Base-by-base conservation (phyloP, 345 rosid genomes). In the Balakata baccata region DNA sequence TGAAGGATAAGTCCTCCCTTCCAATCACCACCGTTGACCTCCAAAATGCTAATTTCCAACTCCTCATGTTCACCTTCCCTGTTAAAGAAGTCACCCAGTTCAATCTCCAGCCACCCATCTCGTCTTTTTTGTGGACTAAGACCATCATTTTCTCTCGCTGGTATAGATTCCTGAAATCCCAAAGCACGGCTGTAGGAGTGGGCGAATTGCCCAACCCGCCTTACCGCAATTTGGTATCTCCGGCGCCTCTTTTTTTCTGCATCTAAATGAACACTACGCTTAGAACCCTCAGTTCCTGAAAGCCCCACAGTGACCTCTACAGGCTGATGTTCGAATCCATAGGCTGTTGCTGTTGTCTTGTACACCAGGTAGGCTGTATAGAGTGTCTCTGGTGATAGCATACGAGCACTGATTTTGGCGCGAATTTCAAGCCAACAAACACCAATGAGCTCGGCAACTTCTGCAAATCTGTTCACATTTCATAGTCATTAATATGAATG, bases 101-200 rank as follows among this genome's bases (percentile, higher is more conserved):
- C 85, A 14, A 90, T 78, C 83, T 92, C 92, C 62, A 75, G 46
- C 97, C 95, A 89, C 47, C 87, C 89, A 76, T 89, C 95, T 43
- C 66, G 75, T 78, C 97, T 87, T 66, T 76, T 80, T 79, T 72
- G 72, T 0, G 89, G 86, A 64, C 68, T 61, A 39, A 29, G 7
- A 13, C 65, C 76, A 51, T 50, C 57, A 3, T 29, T 71, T 10
- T 53, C 47, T 4, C 18, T 34, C 56, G 34, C 5, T 5, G 56
- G 46, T 68, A 17, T 18, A 14, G 71, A 59, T 0, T 14, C 45
- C 29, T 52, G 59, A 43, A 34, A 13, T 2, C 62, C 69, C 64
- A 72, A 11, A 13, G 25, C n/a, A 18, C 13, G 66, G 14, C n/a
- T 17, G 11, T 8, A 20, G 11, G 37, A 7, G n/a, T 6, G 9